phyloP scores from a whole-genome alignment of 306 rosid species.

The Pachyrhizus erosus region DNA sequence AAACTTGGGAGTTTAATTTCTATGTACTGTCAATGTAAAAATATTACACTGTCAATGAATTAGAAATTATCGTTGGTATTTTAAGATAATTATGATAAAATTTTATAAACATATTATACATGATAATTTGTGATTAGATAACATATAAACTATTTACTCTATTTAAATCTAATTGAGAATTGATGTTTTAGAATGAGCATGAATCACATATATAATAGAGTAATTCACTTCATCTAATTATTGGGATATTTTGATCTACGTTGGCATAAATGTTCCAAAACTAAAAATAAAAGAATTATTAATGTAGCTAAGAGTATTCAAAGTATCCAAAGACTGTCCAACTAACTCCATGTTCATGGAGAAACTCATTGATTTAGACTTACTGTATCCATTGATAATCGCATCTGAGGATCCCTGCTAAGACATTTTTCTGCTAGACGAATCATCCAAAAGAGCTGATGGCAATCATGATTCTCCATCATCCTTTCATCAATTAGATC shows the following conservation, averaged over 20 bases:
- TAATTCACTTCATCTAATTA: background rate
- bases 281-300: background rate
- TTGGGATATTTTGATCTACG: background rate
- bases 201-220: background rate
- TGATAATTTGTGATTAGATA: background rate
- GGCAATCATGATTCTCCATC: constrained; percentile 63
- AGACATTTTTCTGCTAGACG: constrained; percentile 75
- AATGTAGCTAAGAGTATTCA: background rate
- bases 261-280: background rate
- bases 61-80: background rate
- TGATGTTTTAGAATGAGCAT: background rate
- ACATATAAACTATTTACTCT: background rate
- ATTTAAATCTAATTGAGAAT: background rate
- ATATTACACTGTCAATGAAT: background rate
- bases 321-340: background rate
- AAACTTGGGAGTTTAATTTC: background rate
- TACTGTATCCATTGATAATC: constrained; percentile 66
- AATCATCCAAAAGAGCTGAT: constrained; percentile 78
- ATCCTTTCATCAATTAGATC: constrained; percentile 68
- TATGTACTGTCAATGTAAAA: background rate
- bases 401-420: constrained; percentile 61
- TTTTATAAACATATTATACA: background rate
- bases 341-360: background rate
- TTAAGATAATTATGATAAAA: background rate
- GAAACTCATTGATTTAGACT: background rate